A percentile compares a stretch with the other conserved stretches of the same genome.
Evolutionary conservation across 129 eudicot species (phyloP).

Genomic region (Ambrosia trifida): DNA sequence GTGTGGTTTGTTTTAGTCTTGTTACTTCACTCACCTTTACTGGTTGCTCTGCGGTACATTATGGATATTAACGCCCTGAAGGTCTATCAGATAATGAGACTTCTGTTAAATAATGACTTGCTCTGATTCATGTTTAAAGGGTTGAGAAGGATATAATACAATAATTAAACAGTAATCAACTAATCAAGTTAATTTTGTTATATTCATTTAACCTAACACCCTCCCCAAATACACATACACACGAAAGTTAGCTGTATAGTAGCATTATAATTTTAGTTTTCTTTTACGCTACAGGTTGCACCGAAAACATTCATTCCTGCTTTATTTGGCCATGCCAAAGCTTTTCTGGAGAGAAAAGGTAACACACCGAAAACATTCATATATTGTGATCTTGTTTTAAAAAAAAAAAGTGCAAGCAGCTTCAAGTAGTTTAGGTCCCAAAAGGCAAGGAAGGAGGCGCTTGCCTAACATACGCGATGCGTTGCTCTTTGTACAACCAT

Average conservation of each 20-base stretch:
- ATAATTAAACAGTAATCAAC: not conserved
- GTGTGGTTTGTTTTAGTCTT: no score
- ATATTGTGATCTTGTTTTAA: no score
- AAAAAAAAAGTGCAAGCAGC: no score
- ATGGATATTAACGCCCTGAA: conserved; percentile 67
- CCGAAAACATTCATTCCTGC: conserved; percentile 92
- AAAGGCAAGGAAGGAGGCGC: no score
- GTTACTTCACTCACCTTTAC: no score
- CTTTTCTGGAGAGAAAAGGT: conserved; percentile 99
- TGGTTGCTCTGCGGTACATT: no score
- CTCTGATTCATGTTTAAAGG: not conserved
- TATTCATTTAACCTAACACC: not conserved
- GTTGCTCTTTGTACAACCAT: no score
- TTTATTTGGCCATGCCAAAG: conserved; percentile 95
- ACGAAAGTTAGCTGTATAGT: not conserved
- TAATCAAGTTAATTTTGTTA: conserved; percentile 5
- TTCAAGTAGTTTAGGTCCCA: no score
- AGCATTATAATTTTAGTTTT: conserved; percentile 5
- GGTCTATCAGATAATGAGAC: conserved; percentile 40
- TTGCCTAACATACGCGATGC: no score
- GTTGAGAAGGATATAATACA: conserved; percentile 1
- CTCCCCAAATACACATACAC: not conserved
- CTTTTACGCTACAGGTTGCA: conserved; percentile 59
- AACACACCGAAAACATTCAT: not conserved
- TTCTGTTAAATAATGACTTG: conserved; percentile 3